phyloP scores from a whole-genome alignment of 108 stramenopile species.

The Epipyxis sp. region DNA sequence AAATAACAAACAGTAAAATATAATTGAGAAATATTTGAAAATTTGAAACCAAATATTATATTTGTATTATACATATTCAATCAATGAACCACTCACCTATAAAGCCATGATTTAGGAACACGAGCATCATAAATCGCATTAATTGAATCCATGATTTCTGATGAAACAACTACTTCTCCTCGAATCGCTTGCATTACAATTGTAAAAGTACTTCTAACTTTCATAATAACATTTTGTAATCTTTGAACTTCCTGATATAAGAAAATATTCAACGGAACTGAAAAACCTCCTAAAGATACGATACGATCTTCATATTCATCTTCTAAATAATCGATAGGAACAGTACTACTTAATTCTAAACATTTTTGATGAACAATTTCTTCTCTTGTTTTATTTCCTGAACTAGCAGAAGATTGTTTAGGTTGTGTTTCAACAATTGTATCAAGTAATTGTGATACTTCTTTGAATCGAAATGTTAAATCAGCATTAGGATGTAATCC shows the following conservation, averaged over 20 bases:
- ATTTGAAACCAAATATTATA: too few relatives aligned
- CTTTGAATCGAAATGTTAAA: constrained; percentile 44
- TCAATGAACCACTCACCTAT: not conserved
- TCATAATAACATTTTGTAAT: constrained; percentile 28
- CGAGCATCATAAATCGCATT: constrained; percentile 37
- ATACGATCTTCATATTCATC: constrained; percentile 39
- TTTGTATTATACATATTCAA: too few relatives aligned
- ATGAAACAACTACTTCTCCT: constrained; percentile 52
- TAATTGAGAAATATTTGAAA: not conserved
- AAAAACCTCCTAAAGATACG: constrained; percentile 38
- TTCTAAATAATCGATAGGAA: constrained; percentile 44
- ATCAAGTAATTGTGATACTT: constrained; percentile 36
- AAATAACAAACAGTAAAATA: constrained; percentile 7
- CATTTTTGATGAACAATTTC: constrained; percentile 42
- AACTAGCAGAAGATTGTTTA: constrained; percentile 13
- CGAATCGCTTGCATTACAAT: constrained; percentile 41
- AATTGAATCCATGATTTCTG: constrained; percentile 35
- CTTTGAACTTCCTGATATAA: constrained; percentile 54
- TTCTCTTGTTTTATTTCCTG: constrained; percentile 31
- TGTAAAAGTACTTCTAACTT: constrained; percentile 26
- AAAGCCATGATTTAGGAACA: constrained; percentile 46
- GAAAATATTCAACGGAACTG: constrained; percentile 48
- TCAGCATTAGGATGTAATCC: constrained; percentile 59
- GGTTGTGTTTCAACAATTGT: constrained; percentile 54
- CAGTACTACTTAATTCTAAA: constrained; percentile 30